Conservation (phyloP, 192 early-diverging fungal genomes). For the Geranomyces variabilis region DNA sequence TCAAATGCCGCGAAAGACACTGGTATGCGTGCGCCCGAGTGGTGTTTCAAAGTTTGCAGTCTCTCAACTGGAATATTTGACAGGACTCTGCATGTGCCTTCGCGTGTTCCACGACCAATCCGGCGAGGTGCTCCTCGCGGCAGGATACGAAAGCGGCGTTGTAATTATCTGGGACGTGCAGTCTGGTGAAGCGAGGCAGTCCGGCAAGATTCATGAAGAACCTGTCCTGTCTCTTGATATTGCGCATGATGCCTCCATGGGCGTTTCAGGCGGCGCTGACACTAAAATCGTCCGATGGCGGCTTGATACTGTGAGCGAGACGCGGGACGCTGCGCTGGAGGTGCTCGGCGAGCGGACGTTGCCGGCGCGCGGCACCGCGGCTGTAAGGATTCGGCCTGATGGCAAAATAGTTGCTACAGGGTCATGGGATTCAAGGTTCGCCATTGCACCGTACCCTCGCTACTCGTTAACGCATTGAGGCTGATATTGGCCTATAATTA, state of each 20-base stretch:
- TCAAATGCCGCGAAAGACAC: constrained; percentile 17
- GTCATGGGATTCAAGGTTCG: constrained; percentile 30
- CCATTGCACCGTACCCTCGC: too few species aligned
- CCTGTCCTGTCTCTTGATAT: constrained; percentile 33
- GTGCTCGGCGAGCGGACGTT: not conserved
- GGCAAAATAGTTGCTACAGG: constrained; percentile 22
- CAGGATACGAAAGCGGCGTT: constrained; percentile 33
- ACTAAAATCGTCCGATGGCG: constrained; percentile 3
- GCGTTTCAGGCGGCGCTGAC: constrained; percentile 21
- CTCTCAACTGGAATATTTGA: too few species aligned
- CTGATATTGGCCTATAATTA: not conserved
- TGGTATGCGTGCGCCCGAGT: constrained; percentile 8
- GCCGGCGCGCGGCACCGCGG: constrained; percentile 8
- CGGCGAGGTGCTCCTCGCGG: constrained; percentile 3
- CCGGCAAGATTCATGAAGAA: constrained; percentile 26
- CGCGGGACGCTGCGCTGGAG: not conserved
- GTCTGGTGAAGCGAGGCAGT: not conserved
- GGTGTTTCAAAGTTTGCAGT: too few species aligned
- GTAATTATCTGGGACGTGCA: constrained; percentile 23
- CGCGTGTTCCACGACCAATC: not conserved
- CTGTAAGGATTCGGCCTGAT: constrained; percentile 19
- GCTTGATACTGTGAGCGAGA: not conserved
- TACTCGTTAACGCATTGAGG: too few species aligned
- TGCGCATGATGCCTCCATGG: not conserved
- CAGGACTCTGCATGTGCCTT: constrained; percentile 35